Base-by-base conservation (phyloP, 805 yeast species). In the Myxozyma mucilagina region DNA sequence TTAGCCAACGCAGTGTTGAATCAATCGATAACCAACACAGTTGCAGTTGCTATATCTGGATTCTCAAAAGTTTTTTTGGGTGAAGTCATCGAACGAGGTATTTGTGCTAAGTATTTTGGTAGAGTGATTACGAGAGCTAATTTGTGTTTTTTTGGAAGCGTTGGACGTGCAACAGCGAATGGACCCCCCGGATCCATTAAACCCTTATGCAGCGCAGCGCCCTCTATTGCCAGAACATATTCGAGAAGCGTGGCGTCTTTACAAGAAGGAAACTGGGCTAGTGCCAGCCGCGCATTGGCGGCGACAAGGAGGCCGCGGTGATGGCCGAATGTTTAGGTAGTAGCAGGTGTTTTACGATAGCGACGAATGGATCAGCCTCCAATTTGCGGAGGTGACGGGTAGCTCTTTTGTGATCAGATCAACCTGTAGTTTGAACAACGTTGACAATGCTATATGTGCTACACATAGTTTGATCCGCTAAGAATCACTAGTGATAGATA, bases 21-120 rank as follows among this genome's bases (percentile, higher is more conserved):
- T 47, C 96, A 91, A 71, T 84, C 86, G 49, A 84, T 91, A 10
- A 86, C 93, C 1, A 89, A 83, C 60, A 88, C 87, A 63, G 86
- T 90, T 24, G 88, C 96, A 0, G 85, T 89, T 56, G 86, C 90
- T 8, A 74, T 92, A 50, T 89, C 93, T 5, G 97, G 97, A 72
- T 81, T 90, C 57, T 88, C 96, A 1, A 92, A 92, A 71, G 88
- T 90, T 68, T 86, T 89, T 71, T 81, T 91, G n/a, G 96, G 97
- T 11, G 97, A 92, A 68, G 82, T 92, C 16, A 87, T 92, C 11
- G 96, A 92, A 64, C 79, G 84, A 68, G 51, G 51, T 47, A 96
- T 97, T 86, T 63, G 87, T 84, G 55, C 84, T 14, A 42, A 20
- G n/a, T 14, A 38, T 3, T 32, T 47, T 42, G 35, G 18, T 24